Evolutionary conservation across 2,329 filamentous ascomycete genomes (phyloP), one percentile per base, ranked within the genome.

Genomic region (Microcyclospora tardicrescens): DNA sequence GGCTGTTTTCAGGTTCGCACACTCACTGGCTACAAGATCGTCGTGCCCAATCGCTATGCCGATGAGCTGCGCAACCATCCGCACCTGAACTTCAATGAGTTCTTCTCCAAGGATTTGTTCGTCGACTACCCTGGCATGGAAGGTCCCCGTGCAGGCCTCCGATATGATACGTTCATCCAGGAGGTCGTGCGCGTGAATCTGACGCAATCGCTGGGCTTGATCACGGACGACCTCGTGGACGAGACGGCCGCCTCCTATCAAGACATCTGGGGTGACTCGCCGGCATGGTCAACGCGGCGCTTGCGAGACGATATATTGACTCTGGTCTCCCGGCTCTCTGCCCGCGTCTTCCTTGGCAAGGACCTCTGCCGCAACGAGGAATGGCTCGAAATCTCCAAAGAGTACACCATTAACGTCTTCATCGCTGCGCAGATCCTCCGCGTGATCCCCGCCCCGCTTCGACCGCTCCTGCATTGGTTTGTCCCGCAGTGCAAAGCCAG

Each of bases 321-420:
- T 8, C 19, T 66, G 5, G 54, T 67, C 24, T 54, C 59, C 9
- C 58, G 62, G 9, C 47, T 64, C 6, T 61, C 61, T 1, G 57
- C 60, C 1, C 57, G 63, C 13, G 51, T 66, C 31, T 59, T 65
- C 36, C 51, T 61, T 28, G 61, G 64, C 13, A 50, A 59, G 6
- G 43, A 46, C 8, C 45, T 61, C 8, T 60, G 59, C 37, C 54
- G 56, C 16, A 60, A 65, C 39, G 47, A 57, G 38, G 45, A 55
- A 33, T 67, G 64, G 63, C 47, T 64, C 12, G 40, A 53, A 1
- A 51, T 56, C 2, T 47, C 55, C 28, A 55, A 52, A 12, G 41
- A 49, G 28, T 64, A 63, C 47, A 58, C 59, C 1, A 47, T 56
- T 30, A 57, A 63, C 15, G 41, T 59, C 1, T 58, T 59, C 14